Evolutionary conservation across 2,329 filamentous ascomycete genomes (phyloP).

Genomic region (Colletotrichum euphorbiae): DNA sequence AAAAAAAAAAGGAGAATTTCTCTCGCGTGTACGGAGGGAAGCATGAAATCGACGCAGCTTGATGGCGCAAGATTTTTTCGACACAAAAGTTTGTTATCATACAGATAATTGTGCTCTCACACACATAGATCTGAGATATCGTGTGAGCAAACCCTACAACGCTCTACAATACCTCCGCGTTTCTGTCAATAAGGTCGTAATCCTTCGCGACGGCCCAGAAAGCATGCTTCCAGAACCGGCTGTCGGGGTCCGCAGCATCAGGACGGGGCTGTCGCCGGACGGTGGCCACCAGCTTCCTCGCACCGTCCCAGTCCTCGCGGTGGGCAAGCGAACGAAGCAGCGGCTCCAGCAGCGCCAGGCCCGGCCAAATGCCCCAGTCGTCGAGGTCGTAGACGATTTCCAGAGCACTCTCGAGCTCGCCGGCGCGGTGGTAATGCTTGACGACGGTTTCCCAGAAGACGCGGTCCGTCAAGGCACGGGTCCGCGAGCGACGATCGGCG

Average conservation of each 20-base stretch:
- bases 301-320: conserved; percentile 44
- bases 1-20: too few relatives aligned
- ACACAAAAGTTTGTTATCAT: neutral
- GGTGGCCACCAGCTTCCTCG: conserved; percentile 50
- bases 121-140: too few relatives aligned
- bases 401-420: conserved; percentile 36
- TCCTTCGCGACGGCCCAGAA: conserved; percentile 62
- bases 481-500: conserved; percentile 53
- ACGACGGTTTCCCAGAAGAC: conserved; percentile 43
- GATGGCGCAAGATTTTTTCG: too few relatives aligned
- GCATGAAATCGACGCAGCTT: too few relatives aligned
- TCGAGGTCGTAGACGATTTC: conserved; percentile 60
- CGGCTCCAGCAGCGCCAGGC: conserved; percentile 36
- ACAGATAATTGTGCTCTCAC: neutral
- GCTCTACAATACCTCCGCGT: neutral
- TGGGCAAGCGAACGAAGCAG: conserved; percentile 35
- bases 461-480: conserved; percentile 42
- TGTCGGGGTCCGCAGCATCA: conserved; percentile 25
- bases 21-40: too few relatives aligned
- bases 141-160: neutral
- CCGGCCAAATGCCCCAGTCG: conserved; percentile 45
- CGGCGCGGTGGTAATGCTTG: conserved; percentile 33
- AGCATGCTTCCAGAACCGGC: conserved; percentile 59
- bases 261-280: conserved; percentile 31
- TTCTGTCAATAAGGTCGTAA: conserved; percentile 50